Evolutionary conservation across 345 rosid species (phyloP).

Genomic region (Citrus glauca): DNA sequence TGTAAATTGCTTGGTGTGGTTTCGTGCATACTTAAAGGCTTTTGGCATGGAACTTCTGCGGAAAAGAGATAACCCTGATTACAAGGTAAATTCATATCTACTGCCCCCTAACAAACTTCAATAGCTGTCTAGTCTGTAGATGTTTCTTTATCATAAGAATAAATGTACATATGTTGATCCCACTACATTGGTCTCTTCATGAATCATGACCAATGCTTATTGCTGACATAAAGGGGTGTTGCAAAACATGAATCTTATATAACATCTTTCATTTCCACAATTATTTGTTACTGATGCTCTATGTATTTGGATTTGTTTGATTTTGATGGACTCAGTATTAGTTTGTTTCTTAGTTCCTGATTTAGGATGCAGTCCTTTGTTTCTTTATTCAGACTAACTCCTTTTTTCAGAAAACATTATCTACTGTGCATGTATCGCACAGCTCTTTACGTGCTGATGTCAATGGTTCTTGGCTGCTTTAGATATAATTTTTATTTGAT

Average conservation of each 20-base stretch:
- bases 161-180: neutral
- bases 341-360: neutral
- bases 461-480: neutral
- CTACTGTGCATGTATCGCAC: neutral
- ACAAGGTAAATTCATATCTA: constrained; percentile 56
- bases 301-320: neutral
- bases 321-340: neutral
- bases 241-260: neutral
- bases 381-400: neutral
- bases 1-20: neutral
- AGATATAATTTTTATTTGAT: neutral
- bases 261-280: neutral
- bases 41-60: constrained; percentile 98
- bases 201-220: neutral
- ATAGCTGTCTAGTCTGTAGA: neutral
- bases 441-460: neutral
- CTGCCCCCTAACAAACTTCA: neutral
- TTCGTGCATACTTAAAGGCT: constrained; percentile 48
- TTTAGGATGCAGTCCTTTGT: neutral
- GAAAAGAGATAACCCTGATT: constrained; percentile 80
- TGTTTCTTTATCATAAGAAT: neutral
- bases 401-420: neutral
- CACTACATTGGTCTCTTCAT: neutral
- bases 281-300: neutral
- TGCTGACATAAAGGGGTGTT: neutral